Percentiles rank a stretch among this genome's conserved stretches.
Evolutionary conservation across 208 protist genomes (phyloP).

Genomic region (Leishmania mexicana): DNA sequence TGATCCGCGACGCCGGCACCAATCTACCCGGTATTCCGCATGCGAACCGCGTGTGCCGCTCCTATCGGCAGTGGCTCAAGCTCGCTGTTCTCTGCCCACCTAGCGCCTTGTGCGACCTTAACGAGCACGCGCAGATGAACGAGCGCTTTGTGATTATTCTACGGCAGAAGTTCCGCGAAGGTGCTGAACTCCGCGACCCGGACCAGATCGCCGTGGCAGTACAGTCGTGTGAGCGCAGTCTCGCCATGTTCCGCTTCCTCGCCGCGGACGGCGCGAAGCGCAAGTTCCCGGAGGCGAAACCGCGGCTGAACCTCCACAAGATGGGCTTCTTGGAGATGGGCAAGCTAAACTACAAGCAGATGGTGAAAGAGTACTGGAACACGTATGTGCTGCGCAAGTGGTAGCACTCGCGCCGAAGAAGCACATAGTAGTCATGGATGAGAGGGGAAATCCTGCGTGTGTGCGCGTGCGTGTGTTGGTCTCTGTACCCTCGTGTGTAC

Average conservation of each 20-base stretch:
- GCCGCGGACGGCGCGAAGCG: conserved; percentile 77
- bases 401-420: conserved; percentile 30
- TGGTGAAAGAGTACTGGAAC: conserved; percentile 92
- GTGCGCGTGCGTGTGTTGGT: neutral
- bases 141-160: conserved; percentile 89
- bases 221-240: conserved; percentile 81
- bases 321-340: conserved; percentile 90
- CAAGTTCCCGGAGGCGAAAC: conserved; percentile 87
- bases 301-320: conserved; percentile 84
- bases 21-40: conserved; percentile 82
- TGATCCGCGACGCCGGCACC: conserved; percentile 75
- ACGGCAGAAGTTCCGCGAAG: conserved; percentile 87
- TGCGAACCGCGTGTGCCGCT: conserved; percentile 68
- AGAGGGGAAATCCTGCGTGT: neutral
- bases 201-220: conserved; percentile 84
- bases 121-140: conserved; percentile 91
- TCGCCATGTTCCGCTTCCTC: conserved; percentile 86
- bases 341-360: conserved; percentile 87
- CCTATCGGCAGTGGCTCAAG: conserved; percentile 90
- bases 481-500: neutral
- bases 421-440: neutral
- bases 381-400: conserved; percentile 86
- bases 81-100: conserved; percentile 82
- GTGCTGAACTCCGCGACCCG: conserved; percentile 70
- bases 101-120: conserved; percentile 78